phyloP scores from a whole-genome alignment of 169 alveolate species.

The Plasmodium berghei region DNA sequence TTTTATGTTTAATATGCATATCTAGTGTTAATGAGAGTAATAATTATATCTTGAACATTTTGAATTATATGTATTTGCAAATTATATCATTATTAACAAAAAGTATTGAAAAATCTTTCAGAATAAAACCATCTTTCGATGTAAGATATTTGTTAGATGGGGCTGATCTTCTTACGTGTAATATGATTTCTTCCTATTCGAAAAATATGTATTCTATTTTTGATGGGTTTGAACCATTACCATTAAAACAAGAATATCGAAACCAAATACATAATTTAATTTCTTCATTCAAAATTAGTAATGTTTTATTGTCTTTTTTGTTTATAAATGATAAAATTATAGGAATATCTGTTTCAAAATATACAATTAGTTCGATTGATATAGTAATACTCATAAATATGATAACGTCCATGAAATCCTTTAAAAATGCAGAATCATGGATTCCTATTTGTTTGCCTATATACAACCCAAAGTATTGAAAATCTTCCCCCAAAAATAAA shows the following conservation, averaged over 20 bases:
- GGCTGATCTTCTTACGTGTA: constrained; percentile 74
- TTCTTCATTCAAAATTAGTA: constrained; percentile 76
- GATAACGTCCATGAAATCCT: constrained; percentile 88
- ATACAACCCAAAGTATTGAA: constrained; percentile 79
- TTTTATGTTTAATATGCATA: constrained; percentile 83
- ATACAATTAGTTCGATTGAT: constrained; percentile 83
- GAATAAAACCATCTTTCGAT: constrained; percentile 81
- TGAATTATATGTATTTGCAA: constrained; percentile 83
- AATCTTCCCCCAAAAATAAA: background rate
- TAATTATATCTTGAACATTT: constrained; percentile 77
- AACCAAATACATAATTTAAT: constrained; percentile 76
- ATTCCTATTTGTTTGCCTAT: constrained; percentile 93
- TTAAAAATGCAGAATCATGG: constrained; percentile 92
- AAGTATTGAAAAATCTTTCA: constrained; percentile 85
- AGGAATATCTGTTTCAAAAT: constrained; percentile 79
- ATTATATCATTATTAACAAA: constrained; percentile 87
- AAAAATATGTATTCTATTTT: constrained; percentile 74
- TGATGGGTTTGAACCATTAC: constrained; percentile 85
- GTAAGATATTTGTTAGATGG: constrained; percentile 84
- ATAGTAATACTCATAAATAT: constrained; percentile 88
- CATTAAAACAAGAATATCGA: constrained; percentile 80
- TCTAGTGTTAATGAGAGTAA: constrained; percentile 81
- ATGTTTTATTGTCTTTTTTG: constrained; percentile 81
- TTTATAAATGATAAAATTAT: constrained; percentile 82
- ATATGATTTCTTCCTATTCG: constrained; percentile 72